phyloP scores from a whole-genome alignment of 129 eudicot genomes.

The Centella asiatica region DNA sequence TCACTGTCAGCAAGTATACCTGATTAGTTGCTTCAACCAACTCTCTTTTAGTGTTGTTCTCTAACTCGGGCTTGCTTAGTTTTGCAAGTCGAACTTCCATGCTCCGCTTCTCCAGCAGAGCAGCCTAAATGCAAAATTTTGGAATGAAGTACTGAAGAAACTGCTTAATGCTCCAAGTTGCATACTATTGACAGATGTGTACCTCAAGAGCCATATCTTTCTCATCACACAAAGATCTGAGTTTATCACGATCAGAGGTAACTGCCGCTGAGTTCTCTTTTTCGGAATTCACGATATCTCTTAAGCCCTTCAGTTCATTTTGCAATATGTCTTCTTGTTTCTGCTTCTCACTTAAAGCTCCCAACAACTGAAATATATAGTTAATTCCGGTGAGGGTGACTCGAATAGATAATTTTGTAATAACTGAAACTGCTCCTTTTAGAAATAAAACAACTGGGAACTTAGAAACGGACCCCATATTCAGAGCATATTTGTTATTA shows the following conservation, averaged over 20 bases:
- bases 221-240: slow-evolving; percentile 54
- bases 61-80: slow-evolving; percentile 60
- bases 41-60: slow-evolving; percentile 63
- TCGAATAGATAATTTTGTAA: not conserved
- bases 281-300: slow-evolving; percentile 48
- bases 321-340: slow-evolving; percentile 43
- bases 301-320: slow-evolving; percentile 64
- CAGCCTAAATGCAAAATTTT: slow-evolving; percentile 34
- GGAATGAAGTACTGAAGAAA: not conserved
- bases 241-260: slow-evolving; percentile 40
- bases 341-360: slow-evolving; percentile 57
- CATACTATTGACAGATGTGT: not conserved
- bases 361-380: slow-evolving; percentile 48
- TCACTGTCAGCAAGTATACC: slow-evolving; percentile 26
- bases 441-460: not conserved
- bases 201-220: slow-evolving; percentile 82
- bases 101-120: slow-evolving; percentile 51
- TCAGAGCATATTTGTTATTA: not conserved
- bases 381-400: not conserved
- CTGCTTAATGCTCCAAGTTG: not conserved
- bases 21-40: slow-evolving; percentile 76
- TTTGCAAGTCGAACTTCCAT: slow-evolving; percentile 60
- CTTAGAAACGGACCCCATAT: not conserved
- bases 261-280: slow-evolving; percentile 55
- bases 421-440: not conserved